Conservation (phyloP, 352 stramenopile species). For the Globisporangium spinosum region DNA sequence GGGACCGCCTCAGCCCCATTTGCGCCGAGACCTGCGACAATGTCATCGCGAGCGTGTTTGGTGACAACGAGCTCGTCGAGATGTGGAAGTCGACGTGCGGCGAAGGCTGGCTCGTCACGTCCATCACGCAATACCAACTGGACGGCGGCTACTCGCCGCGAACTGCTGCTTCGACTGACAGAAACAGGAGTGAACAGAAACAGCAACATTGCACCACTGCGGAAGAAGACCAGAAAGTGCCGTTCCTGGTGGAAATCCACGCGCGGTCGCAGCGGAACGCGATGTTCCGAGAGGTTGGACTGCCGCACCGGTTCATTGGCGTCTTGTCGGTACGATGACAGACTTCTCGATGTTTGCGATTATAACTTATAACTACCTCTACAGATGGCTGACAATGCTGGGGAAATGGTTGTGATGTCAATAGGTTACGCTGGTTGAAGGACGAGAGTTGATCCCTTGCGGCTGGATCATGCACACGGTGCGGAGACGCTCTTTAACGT, state of each 20-base stretch:
- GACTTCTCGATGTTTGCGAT: neutral
- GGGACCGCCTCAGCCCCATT: slow-evolving; percentile 67
- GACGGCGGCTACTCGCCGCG: slow-evolving; percentile 46
- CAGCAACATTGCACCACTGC: slow-evolving; percentile 8
- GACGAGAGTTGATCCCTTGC: slow-evolving; percentile 64
- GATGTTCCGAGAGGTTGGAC: slow-evolving; percentile 69
- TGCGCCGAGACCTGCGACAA: slow-evolving; percentile 60
- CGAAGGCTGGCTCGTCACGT: slow-evolving; percentile 78
- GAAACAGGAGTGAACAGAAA: neutral
- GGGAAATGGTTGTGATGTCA: slow-evolving; percentile 1
- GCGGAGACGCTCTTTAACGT: neutral
- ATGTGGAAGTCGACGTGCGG: slow-evolving; percentile 74
- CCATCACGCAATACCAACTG: slow-evolving; percentile 74
- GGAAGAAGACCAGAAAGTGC: slow-evolving; percentile 44
- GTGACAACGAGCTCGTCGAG: slow-evolving; percentile 51
- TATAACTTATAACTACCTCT: neutral
- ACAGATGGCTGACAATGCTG: neutral
- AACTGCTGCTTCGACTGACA: neutral
- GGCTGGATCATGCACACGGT: slow-evolving; percentile 63
- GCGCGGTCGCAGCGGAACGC: slow-evolving; percentile 72
- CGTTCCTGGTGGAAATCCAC: slow-evolving; percentile 62
- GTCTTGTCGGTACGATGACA: slow-evolving; percentile 40
- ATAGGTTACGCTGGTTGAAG: slow-evolving; percentile 64
- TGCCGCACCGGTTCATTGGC: slow-evolving; percentile 74
- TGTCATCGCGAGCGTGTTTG: slow-evolving; percentile 58